A percentile compares a stretch with the other conserved stretches of the same genome.
Evolutionary conservation across 1,139 yeast genomes (phyloP).

Genomic region (Saccharomyces hybrid): DNA sequence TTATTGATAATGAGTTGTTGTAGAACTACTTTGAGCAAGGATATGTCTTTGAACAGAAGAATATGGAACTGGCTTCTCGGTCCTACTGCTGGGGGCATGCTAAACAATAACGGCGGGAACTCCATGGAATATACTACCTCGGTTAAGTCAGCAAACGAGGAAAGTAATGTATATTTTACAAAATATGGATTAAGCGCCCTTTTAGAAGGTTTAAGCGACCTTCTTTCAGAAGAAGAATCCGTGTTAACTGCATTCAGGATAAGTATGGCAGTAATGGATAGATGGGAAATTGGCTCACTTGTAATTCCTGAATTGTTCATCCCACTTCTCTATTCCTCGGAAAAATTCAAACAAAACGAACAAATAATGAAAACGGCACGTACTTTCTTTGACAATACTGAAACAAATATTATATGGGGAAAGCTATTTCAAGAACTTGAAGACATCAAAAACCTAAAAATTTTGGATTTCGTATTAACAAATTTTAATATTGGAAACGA

Average conservation of each 20-base stretch:
- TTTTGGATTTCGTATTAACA: constrained; percentile 52
- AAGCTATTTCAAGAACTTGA: constrained; percentile 42
- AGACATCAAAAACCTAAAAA: constrained; percentile 32
- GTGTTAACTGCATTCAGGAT: constrained; percentile 47
- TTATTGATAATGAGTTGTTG: constrained; percentile 57
- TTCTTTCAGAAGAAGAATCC: constrained; percentile 36
- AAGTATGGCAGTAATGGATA: constrained; percentile 68
- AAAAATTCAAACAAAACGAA: constrained; percentile 22
- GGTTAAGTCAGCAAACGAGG: constrained; percentile 5
- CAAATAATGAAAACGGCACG: constrained; percentile 54
- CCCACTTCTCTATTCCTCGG: constrained; percentile 48
- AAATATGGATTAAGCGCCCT: constrained; percentile 47
- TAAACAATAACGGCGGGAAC: constrained; percentile 5
- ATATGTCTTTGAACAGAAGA: constrained; percentile 89
- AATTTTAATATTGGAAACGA: constrained; percentile 65
- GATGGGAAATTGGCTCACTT: constrained; percentile 84
- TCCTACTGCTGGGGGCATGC: constrained; percentile 35
- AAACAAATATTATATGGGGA: constrained; percentile 70
- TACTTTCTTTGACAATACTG: constrained; percentile 77
- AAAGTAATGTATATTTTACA: constrained; percentile 46
- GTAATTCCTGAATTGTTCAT: constrained; percentile 64
- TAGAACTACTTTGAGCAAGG: constrained; percentile 64
- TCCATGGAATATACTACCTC: constrained; percentile 2
- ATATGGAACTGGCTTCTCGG: constrained; percentile 91
- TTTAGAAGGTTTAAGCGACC: constrained; percentile 44